Percentiles rank a stretch among this genome's conserved stretches.
These are phyloP conservation scores for Aspergillus fumigatus DNA, from an alignment of 2,329 filamentous ascomycete species.

Conservation along the genomic window DNA sequence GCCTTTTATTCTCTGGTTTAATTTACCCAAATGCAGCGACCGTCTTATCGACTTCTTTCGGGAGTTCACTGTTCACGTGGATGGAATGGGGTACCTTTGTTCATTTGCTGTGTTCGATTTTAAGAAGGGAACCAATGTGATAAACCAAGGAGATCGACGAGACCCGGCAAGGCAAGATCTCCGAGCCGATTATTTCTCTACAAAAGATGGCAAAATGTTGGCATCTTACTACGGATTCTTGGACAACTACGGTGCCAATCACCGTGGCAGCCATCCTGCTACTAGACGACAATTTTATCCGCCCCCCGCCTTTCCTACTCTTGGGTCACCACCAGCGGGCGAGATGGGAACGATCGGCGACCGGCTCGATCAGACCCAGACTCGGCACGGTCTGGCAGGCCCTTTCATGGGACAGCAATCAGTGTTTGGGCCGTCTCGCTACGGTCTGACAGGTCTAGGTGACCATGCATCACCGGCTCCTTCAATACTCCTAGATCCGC, in stretches of 20 bases:
- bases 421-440: constrained; percentile 23
- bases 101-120: constrained; percentile 98
- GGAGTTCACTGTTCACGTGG: constrained; percentile 94
- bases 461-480: constrained; percentile 35
- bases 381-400: constrained; percentile 15
- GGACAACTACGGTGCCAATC: constrained; percentile 80
- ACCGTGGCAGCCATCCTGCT: constrained; percentile 54
- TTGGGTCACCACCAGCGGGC: constrained; percentile 56
- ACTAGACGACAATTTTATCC: constrained; percentile 61
- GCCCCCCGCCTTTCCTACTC: constrained; percentile 68
- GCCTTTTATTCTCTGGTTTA: constrained; percentile 81
- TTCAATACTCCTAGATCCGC: constrained; percentile 45
- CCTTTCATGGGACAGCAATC: constrained; percentile 25
- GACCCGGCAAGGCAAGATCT: constrained; percentile 52
- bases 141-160: constrained; percentile 39
- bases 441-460: constrained; percentile 20
- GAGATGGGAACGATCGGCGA: constrained; percentile 44
- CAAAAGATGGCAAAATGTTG: constrained; percentile 98
- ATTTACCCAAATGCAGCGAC: constrained; percentile 81
- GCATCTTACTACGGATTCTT: constrained; percentile 93
- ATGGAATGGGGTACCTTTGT: constrained; percentile 92
- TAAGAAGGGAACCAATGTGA: constrained; percentile 67
- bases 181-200: constrained; percentile 87
- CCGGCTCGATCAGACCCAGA: constrained; percentile 21
- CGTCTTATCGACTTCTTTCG: constrained; percentile 96